Percentiles rank a stretch among this genome's conserved stretches.
phyloP scores from a whole-genome alignment of 1,284 basidiomycete species.

The Chondrostereum purpureum region DNA sequence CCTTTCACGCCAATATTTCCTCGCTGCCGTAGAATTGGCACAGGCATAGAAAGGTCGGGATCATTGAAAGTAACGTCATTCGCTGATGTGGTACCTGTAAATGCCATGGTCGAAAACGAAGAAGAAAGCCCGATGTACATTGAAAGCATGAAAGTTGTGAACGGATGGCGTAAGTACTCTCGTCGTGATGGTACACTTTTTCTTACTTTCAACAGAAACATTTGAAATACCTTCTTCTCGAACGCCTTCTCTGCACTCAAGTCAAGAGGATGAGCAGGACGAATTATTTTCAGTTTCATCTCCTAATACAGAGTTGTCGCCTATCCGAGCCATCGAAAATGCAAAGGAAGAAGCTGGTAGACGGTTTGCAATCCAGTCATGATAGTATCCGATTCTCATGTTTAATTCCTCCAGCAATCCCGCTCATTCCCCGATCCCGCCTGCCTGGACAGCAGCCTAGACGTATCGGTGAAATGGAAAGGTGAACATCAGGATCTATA shows the following conservation, averaged over 20 bases:
- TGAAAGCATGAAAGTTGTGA: constrained; percentile 46
- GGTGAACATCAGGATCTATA: too few species aligned
- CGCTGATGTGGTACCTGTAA: neutral
- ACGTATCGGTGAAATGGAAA: too few species aligned
- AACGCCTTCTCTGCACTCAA: constrained; percentile 26
- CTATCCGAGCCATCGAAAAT: constrained; percentile 26
- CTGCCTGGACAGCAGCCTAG: neutral
- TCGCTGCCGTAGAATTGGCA: neutral
- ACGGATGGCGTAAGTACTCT: constrained; percentile 48
- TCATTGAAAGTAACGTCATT: neutral
- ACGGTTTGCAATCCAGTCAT: neutral
- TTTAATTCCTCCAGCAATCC: constrained; percentile 34
- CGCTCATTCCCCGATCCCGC: constrained; percentile 24
- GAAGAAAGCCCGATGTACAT: constrained; percentile 27
- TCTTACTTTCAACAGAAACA: too few species aligned
- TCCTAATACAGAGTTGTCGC: constrained; percentile 25
- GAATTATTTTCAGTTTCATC: constrained; percentile 39
- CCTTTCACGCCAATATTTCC: neutral
- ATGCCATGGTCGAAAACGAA: constrained; percentile 27
- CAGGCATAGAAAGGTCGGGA: neutral
- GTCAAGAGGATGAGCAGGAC: constrained; percentile 18
- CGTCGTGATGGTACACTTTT: too few species aligned
- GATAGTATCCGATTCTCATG: neutral
- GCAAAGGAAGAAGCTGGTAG: constrained; percentile 36
- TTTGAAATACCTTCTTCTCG: constrained; percentile 28